Evolutionary conservation across 2,329 filamentous ascomycete species (phyloP), one percentile per base, ranked within the genome.

Genomic region (Ceratocystis papillata): DNA sequence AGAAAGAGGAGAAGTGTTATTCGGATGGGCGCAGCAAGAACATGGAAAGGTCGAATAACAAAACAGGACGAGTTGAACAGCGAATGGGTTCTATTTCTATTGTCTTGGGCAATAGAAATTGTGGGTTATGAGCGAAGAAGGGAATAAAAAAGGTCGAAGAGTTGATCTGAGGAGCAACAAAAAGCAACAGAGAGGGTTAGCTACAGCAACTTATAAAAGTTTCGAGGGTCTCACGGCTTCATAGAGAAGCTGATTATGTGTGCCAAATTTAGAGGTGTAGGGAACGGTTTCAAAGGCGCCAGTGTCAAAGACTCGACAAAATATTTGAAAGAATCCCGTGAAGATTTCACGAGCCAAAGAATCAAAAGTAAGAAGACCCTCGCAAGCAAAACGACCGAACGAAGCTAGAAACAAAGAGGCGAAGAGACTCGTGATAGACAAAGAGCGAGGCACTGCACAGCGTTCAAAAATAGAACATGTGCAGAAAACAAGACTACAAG

Each of bases 341-440:
- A 50, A n/a, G 46, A 50, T 17, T n/a, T 50, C 22, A 22, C 17
- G 22, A 50, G 46, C n/a, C 46, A 50, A n/a, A 22, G n/a, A n/a
- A 22, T n/a, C 46, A 20, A 50, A 10, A 48, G 46, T 6, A 50
- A 50, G 12, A 50, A 22, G n/a, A 22, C 46, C 46, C 46, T 41
- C 37, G 37, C 37, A 41, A 41, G 37, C 37, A 8, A 53, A 28
- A 25, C 20, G 2, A 25, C 7, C n/a, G 63, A 37, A 59, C 25
- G 46, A 60, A 25, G 30, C 61, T 59, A 57, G 33, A 57, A 65
- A 44, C 48, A 66, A 45, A 62, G 57, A 53, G 28, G 25, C n/a
- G 22, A 30, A 37, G 3, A 12, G 3, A 41, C 37, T 41, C 37
- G 37, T 5, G 65, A 60, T 25, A 15, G 8, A 63, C 65, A 66